Evolutionary conservation across 352 stramenopile species (phyloP), one percentile per base, ranked within the genome.

Genomic region (Phytopythium sindhum): DNA sequence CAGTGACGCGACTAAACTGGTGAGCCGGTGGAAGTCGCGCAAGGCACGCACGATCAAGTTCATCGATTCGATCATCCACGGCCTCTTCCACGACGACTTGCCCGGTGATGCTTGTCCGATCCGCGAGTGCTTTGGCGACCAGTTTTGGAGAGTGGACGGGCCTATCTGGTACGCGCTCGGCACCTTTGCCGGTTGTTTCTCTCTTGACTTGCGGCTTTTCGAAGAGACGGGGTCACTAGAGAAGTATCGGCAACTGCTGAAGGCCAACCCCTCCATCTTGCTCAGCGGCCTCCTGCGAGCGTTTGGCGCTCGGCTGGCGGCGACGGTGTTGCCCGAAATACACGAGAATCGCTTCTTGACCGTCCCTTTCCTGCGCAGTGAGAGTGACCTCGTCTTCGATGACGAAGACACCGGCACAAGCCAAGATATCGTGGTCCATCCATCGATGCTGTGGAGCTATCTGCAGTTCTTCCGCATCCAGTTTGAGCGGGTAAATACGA

Each of bases 111-210:
- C 51, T 9, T 78, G 70, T 63, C 14, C 54, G 33, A 66, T 82
- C 61, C 54, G 58, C 60, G 67, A 81, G 62, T 88, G 78, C 52
- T 67, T 64, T 33, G 78, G 74, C 10, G 74, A 83, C 26, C 84
- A 93, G 57, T 95, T 95, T 41, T 95, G 86, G 86, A 65, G 80
- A 19, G 74, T 91, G 0, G 80, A 93, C 47, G 82, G 78, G 2
- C 81, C 76, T 0, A 78, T 92, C 21, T 77, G 79, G 75, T 75
- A 88, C 52, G 66, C 77, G 4, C 69, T 95, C 2, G 86, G 86
- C 24, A 75, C 74, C 0, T 88, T 84, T 66, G 67, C 82, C 12
- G 80, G 82, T 6, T 86, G 78, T 44, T 80, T 86, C 48, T 70
- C 79, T 1, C 66, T 93, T 26, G 69, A 81, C 19, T 58, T 77